Evolutionary conservation across 345 rosid genomes (phyloP), one percentile per base, ranked within the genome.

Genomic region (Citrus inodora): DNA sequence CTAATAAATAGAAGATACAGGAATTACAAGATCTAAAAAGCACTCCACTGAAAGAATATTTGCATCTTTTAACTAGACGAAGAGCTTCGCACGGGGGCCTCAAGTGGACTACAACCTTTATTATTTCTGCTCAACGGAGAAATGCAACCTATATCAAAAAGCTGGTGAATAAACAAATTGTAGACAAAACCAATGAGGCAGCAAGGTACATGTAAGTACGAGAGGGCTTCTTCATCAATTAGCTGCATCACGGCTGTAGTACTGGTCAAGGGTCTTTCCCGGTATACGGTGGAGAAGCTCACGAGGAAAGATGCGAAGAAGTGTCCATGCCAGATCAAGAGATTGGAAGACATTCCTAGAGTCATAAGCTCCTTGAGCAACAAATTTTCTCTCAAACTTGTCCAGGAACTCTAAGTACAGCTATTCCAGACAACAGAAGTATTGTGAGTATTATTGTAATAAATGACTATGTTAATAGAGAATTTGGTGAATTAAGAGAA

Each of bases 271-370:
- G 10, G 97, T 92, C 88, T 96, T 96, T 6, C 97, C 99, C 14
- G 99, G 99, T 75, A 96, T 92, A 84, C 99, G 97, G 73, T 94
- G 97, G 78, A 94, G 99, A 78, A 96, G 97, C 84, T 96, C 98
- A 21, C 99, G 97, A 1, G 99, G 99, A 86, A 96, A 96, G 84
- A 96, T 94, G 74, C 97, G 98, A 59, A 96, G 99, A 70, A 96
- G 84, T 6, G 97, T 90, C 98, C 98, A 95, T 27, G 98, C 98
- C 79, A 95, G 83, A 85, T 95, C 98, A 16, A 95, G 98, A 53
- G 98, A 93, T 81, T 93, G 97, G 86, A 95, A 95, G 79, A 95
- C 88, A 78, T 91, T 93, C 37, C 98, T 91, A 32, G 98, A 93
- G 85, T 93, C 98, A 5, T 93, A 95, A n/a, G 98, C 98, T 78